phyloP scores from a whole-genome alignment of 202 grass and related monocot genomes.

The Brachypodium distachyon region DNA sequence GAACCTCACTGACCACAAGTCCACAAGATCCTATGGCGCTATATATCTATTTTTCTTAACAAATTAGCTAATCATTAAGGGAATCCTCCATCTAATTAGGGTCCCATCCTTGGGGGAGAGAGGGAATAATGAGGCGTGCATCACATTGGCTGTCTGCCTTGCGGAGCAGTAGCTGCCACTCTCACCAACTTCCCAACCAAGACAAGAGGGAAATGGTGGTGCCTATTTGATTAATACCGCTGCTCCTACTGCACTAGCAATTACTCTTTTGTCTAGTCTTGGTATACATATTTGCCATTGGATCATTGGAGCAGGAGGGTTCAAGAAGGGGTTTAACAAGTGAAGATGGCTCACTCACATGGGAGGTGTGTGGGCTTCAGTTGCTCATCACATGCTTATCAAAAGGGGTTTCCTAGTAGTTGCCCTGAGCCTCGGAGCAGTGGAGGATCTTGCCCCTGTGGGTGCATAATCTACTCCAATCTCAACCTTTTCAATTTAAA shows the following conservation, averaged over 20 bases:
- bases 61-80: slow-evolving; percentile 52
- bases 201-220: slow-evolving; percentile 26
- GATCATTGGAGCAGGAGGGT: slow-evolving; percentile 29
- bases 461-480: slow-evolving; percentile 27
- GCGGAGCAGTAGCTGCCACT: slow-evolving; percentile 37
- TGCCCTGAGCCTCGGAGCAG: slow-evolving; percentile 12
- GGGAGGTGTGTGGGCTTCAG: slow-evolving; percentile 34
- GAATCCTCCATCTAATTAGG: slow-evolving; percentile 31
- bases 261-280: background rate
- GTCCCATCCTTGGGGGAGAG: slow-evolving; percentile 28
- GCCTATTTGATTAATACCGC: slow-evolving; percentile 17
- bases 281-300: slow-evolving; percentile 5
- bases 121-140: slow-evolving; percentile 38
- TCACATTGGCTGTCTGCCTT: slow-evolving; percentile 40
- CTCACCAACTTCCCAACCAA: slow-evolving; percentile 48
- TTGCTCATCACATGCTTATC: slow-evolving; percentile 28
- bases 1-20: slow-evolving; percentile 12
- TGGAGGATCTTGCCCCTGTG: slow-evolving; percentile 30
- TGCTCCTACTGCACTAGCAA: background rate
- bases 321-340: slow-evolving; percentile 34
- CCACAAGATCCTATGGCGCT: slow-evolving; percentile 23
- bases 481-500: slow-evolving; percentile 7
- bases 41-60: slow-evolving; percentile 11
- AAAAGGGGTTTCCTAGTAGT: slow-evolving; percentile 27
- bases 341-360: slow-evolving; percentile 40